Conservation (phyloP, 2,329 filamentous ascomycete species). For the Colletotrichum melonis region DNA sequence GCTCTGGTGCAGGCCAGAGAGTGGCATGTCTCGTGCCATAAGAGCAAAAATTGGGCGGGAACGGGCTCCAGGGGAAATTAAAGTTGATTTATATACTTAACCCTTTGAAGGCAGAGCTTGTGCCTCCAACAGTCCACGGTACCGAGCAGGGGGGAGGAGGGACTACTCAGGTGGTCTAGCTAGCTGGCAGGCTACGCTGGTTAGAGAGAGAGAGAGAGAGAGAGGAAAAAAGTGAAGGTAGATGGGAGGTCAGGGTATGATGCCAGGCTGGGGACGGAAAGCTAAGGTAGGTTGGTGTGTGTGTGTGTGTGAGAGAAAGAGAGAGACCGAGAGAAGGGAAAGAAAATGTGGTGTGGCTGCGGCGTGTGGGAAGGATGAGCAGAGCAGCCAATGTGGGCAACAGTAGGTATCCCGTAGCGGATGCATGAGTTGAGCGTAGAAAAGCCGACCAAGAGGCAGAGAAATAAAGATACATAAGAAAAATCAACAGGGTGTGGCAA, state of each 20-base stretch:
- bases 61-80: conserved; percentile 44
- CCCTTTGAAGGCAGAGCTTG: conserved; percentile 40
- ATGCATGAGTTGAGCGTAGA: conserved; percentile 20
- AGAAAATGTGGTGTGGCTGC: conserved; percentile 20
- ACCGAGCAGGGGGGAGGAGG: conserved; percentile 9
- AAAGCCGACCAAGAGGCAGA: background rate
- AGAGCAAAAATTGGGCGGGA: conserved; percentile 46
- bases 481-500: conserved; percentile 26
- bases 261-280: conserved; percentile 11
- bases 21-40: conserved; percentile 57
- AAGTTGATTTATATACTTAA: conserved; percentile 53
- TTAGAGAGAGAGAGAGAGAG: background rate
- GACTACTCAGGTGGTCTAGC: conserved; percentile 17
- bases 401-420: background rate
- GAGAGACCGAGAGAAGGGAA: background rate
- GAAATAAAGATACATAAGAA: conserved; percentile 2
- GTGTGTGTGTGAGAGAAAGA: background rate
- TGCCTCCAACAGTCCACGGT: conserved; percentile 32
- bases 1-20: conserved; percentile 51
- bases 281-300: conserved; percentile 3
- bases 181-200: conserved; percentile 9
- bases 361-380: conserved; percentile 2
- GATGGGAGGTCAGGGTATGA: conserved; percentile 21
- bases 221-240: conserved; percentile 1
- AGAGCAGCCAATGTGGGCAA: conserved; percentile 1